A percentile compares a stretch with the other conserved stretches of the same genome.
Evolutionary conservation across 2,329 filamentous ascomycete genomes (phyloP).

Genomic region (Nectriaceae sp.): DNA sequence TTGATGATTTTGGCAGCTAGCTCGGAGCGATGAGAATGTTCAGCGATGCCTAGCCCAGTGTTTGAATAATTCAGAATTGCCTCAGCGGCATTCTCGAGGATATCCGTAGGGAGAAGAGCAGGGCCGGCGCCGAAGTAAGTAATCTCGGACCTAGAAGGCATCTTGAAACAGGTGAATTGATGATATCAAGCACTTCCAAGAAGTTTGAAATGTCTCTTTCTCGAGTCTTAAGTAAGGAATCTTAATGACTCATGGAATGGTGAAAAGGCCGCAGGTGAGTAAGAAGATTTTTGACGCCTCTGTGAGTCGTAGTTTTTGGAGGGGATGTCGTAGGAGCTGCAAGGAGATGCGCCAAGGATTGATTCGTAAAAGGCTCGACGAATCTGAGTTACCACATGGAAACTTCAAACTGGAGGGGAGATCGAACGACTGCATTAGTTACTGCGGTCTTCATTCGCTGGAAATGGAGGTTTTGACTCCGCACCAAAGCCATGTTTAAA

Average conservation of each 20-base stretch:
- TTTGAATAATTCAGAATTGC: conserved; percentile 81
- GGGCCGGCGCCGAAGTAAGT: conserved; percentile 91
- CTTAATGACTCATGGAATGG: neutral
- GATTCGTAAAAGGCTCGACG: too few relatives aligned
- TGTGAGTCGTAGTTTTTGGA: too few relatives aligned
- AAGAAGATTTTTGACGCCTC: neutral
- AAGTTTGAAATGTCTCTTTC: too few relatives aligned
- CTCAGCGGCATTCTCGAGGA: conserved; percentile 74
- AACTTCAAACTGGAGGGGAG: neutral
- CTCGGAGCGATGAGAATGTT: conserved; percentile 85
- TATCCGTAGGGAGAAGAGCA: conserved; percentile 78
- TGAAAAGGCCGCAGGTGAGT: neutral
- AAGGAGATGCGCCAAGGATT: too few relatives aligned
- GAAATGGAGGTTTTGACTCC: conserved; percentile 15
- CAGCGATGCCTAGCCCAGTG: conserved; percentile 82
- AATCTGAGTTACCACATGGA: too few relatives aligned
- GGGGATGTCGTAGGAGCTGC: too few relatives aligned
- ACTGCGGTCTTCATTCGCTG: conserved; percentile 19
- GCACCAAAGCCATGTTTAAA: conserved; percentile 10
- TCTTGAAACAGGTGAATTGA: too few relatives aligned
- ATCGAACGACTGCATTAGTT: neutral
- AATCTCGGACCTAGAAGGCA: conserved; percentile 75
- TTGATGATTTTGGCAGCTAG: conserved; percentile 79
- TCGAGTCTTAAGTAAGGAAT: too few relatives aligned
- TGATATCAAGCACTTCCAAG: too few relatives aligned